Base-by-base conservation (phyloP, 148 eudicot genomes). In the Talinum fruticosum region DNA sequence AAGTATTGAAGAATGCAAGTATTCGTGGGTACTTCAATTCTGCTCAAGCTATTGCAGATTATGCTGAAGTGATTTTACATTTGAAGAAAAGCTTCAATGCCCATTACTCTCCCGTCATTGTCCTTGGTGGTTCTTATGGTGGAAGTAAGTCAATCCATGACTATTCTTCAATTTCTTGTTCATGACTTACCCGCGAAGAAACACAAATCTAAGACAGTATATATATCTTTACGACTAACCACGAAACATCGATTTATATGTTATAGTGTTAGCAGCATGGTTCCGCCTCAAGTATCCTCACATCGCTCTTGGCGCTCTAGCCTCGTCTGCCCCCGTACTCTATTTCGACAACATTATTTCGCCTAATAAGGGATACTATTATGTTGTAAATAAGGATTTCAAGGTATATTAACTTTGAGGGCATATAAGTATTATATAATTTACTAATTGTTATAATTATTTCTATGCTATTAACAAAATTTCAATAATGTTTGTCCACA, bases 241-340 rank as follows among this genome's bases (percentile, higher is more conserved):
- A n/a, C n/a, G n/a, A n/a, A n/a, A n/a, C n/a, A n/a, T n/a, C n/a
- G n/a, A n/a, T n/a, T n/a, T n/a, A n/a, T n/a, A n/a, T n/a, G n/a
- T 29, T 77, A 2, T 14, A 80, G 83, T 75, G 83, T n/a, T 80
- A 7, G 83, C 83, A 32, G 44, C 83, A 70, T 80, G 83, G 83
- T 80, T 80, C 21, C 75, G 83, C 8, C 79, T 80, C 23, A 80
- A 80, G 76, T 80, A 80, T 62, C 83, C 83, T 6, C 83, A 80
- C 30, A 38, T 80, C 34, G 83, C 79, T 30, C n/a, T 75, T 41
- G 83, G 83, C 45, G 83, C 83, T 14, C 28, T 80, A 30, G 83
- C 83, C 35, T 61, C 83, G 1, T 75, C 83, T 1, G 83, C 83
- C 44, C 83, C 83, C 0, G 57, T 80, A 18, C 44, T 75, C 19